phyloP scores from a whole-genome alignment of 805 yeast species.

The Yarrowia yakushimensis region DNA sequence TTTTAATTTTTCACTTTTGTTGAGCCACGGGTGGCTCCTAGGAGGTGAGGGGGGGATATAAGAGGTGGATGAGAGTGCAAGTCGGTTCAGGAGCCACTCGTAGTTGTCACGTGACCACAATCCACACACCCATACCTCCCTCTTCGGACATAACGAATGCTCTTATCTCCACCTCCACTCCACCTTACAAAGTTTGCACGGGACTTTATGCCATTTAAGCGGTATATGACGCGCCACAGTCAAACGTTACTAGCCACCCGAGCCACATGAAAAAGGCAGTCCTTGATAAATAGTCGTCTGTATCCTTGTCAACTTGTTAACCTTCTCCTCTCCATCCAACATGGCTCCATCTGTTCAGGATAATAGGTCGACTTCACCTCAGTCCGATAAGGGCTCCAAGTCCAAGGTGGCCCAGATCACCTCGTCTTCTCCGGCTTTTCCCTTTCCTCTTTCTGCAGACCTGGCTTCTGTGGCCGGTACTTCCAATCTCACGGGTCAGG shows the following conservation, averaged over 20 bases:
- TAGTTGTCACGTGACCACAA: too few species aligned
- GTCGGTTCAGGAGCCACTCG: too few species aligned
- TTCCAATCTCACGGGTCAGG: slow-evolving; percentile 32
- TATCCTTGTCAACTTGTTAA: too few species aligned
- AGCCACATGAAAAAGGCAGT: slow-evolving; percentile 10
- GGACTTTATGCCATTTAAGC: slow-evolving; percentile 7
- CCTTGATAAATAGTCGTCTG: not conserved
- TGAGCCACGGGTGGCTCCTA: too few species aligned
- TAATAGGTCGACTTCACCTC: slow-evolving; percentile 1
- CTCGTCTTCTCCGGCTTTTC: slow-evolving; percentile 23
- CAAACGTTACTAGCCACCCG: not conserved
- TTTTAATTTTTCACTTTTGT: not conserved
- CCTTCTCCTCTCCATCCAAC: not conserved
- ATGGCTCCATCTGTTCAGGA: slow-evolving; percentile 28
- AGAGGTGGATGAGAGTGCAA: too few species aligned
- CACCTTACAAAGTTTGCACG: slow-evolving; percentile 11
- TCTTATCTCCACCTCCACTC: not conserved
- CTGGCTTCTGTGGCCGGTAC: slow-evolving; percentile 29
- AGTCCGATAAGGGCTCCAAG: not conserved
- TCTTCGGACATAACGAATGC: not conserved
- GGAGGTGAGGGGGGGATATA: too few species aligned
- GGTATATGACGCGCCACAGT: slow-evolving; percentile 1
- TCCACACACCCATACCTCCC: too few species aligned
- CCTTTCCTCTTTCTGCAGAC: slow-evolving; percentile 30
- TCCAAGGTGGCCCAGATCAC: slow-evolving; percentile 7